These are phyloP conservation scores for Boletellus sp. DNA, from an alignment of 768 basidiomycete genomes.

Conservation along the genomic window DNA sequence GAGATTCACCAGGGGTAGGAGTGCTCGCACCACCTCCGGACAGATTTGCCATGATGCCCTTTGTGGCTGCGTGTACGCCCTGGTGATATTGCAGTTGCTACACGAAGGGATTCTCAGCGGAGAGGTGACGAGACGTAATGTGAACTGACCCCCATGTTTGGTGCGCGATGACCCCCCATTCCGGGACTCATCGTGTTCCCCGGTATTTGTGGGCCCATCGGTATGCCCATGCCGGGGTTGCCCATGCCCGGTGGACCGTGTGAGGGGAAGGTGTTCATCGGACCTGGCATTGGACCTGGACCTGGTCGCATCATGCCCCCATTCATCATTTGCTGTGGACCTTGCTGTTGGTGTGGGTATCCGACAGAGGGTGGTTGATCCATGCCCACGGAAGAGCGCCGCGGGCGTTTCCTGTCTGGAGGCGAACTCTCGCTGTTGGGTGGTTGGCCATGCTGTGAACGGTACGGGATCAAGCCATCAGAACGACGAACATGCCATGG, in stretches of 20 bases:
- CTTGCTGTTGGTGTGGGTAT: constrained; percentile 34
- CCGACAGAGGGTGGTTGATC: constrained; percentile 41
- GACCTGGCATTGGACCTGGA: constrained; percentile 29
- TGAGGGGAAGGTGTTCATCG: constrained; percentile 33
- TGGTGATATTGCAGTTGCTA: constrained; percentile 36
- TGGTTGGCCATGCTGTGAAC: constrained; percentile 42
- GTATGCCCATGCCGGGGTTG: constrained; percentile 33
- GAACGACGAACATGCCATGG: not conserved
- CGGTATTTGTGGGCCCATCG: constrained; percentile 32
- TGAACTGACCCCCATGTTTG: constrained; percentile 28
- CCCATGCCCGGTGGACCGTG: constrained; percentile 30
- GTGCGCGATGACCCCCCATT: constrained; percentile 32
- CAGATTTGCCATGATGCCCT: constrained; percentile 26
- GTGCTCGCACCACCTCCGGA: constrained; percentile 39
- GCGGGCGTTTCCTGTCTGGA: constrained; percentile 51
- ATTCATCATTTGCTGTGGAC: constrained; percentile 37
- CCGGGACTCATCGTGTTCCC: constrained; percentile 34
- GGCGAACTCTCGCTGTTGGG: constrained; percentile 53
- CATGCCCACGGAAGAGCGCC: constrained; percentile 44
- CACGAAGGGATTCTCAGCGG: constrained; percentile 10
- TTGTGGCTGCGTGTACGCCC: constrained; percentile 36
- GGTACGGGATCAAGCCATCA: not conserved
- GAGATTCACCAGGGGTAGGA: constrained; percentile 43
- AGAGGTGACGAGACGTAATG: not conserved
- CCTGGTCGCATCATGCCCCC: constrained; percentile 39